Evolutionary conservation across 2,329 filamentous ascomycete genomes (phyloP), one percentile per base, ranked within the genome.

Genomic region (Trichoderma simmonsii): DNA sequence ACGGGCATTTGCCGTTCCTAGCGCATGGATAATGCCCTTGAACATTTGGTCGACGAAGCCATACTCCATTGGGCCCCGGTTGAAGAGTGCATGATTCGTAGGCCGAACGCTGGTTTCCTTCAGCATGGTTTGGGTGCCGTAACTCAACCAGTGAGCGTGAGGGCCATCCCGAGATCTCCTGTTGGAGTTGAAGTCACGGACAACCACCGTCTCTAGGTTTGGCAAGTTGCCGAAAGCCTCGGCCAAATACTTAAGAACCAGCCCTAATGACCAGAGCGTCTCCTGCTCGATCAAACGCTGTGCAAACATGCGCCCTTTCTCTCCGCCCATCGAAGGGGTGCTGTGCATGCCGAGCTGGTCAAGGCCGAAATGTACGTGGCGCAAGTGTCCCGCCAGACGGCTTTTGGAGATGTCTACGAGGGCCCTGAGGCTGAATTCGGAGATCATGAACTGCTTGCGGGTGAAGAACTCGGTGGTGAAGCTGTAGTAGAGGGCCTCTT

Each of bases 401-500:
- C 81, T 83, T 70, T 83, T 82, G n/a, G 87, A 84, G 43, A 89
- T 88, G 76, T 86, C 81, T 78, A 86, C 73, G 12, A 91, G 81
- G 0, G 85, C 82, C 67, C 86, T 83, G 11, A 91, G 80, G 75
- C 89, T 91, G 74, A 83, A 80, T 39, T 87, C 81, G 2, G 85
- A 86, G 69, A 91, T 77, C 86, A 91, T 90, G 79, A 92, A 92
- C 76, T 92, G 89, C 76, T 87, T 88, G 78, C 88, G 89, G 65
- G 82, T 83, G 80, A 93, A 92, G 82, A 90, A 92, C 74, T 91
- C 89, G 28, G 82, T 82, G 32, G 86, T 83, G 75, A 92, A 92
- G 39, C 82, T 82, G 63, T 84, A 81, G 78, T 88, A 88, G 14
- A 91, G 81, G 2, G 82, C 81, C 24, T 80, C 79, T 77, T 92